Conservation (phyloP, 148 eudicot species). For the Spergularia marina region DNA sequence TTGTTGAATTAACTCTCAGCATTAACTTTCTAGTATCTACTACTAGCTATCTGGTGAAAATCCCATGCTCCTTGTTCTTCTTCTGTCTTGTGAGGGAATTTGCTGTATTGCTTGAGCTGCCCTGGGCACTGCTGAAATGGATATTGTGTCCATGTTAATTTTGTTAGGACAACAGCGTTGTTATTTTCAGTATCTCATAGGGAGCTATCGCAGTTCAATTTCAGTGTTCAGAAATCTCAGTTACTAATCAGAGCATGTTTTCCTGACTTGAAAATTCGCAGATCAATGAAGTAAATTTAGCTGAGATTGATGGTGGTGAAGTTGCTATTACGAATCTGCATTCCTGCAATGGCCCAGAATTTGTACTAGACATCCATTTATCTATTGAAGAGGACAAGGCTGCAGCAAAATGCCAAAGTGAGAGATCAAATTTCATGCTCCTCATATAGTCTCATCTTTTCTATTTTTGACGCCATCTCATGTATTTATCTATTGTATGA, state of each 20-base stretch:
- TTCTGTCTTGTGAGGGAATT: too few species aligned
- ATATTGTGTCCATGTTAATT: too few species aligned
- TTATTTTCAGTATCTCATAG: too few species aligned
- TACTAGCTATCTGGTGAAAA: too few species aligned
- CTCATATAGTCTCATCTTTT: not conserved
- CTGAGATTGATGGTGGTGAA: slow-evolving; percentile 67
- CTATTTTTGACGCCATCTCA: not conserved
- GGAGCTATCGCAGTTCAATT: not conserved
- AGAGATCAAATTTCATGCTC: not conserved
- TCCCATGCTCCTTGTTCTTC: too few species aligned
- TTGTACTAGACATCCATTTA: slow-evolving; percentile 48
- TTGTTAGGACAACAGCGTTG: too few species aligned
- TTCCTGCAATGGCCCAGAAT: slow-evolving; percentile 74
- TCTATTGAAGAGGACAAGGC: slow-evolving; percentile 23
- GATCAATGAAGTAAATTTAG: slow-evolving; percentile 62
- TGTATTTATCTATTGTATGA: too few species aligned
- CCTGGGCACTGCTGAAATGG: too few species aligned
- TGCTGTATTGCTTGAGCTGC: too few species aligned
- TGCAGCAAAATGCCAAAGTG: slow-evolving; percentile 30
- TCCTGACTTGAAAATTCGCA: slow-evolving; percentile 29
- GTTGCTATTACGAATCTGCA: slow-evolving; percentile 64
- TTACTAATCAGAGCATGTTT: not conserved
- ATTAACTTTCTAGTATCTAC: too few species aligned
- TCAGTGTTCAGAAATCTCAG: not conserved
- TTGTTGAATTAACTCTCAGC: too few species aligned